Base-by-base conservation (phyloP, 2,329 filamentous ascomycete species). In the Pseudocercospora fijiensis region DNA sequence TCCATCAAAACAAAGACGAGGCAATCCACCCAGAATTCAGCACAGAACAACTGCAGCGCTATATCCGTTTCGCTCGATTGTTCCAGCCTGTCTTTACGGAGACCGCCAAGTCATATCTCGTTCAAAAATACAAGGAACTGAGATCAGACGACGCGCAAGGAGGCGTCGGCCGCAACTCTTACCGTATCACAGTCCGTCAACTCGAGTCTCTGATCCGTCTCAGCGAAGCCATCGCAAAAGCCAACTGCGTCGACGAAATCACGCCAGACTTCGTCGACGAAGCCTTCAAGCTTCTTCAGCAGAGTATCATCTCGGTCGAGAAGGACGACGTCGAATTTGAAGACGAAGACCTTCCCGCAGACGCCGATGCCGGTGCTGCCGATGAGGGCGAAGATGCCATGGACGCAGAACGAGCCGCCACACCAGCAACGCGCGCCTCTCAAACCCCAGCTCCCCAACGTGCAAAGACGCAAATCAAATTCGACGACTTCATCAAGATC, bases 261-360 rank as follows among this genome's bases (percentile, higher is more conserved):
- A 88, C 88, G 0, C 84, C 90, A 1, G 85, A 86, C 0, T 96
- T 98, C 78, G 95, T 99, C 16, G 85, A 90, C 45, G 95, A 99
- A 78, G 95, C 94, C 0, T 98, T 90, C 77, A 92, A 95, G 71
- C 85, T 99, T 9, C 85, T 99, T 11, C 85, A 92, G 47, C 93
- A 97, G 78, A 95, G 90, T 77, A 99, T 99, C 76, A 97, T 99
- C 72, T 95, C 90, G 1, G 95, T 99, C 26, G 95, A 99, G 78
- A 95, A 98, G 74, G 95, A 99, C 72, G 95, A 99, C 72, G 88
- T 99, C 16, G 94, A 98, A 74, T 89, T 99, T 65, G 92, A 96
- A 59, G 92, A 93, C 2, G 89, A 90, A 20, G 77, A 72, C 37
- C 77, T 73, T n/a, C 76, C 63, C 64, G 82, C 83, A 65, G 82